Percentiles rank a stretch among this genome's conserved stretches.
phyloP scores from a whole-genome alignment of 495 filamentous ascomycete genomes.

The Aspergillus biplanus region DNA sequence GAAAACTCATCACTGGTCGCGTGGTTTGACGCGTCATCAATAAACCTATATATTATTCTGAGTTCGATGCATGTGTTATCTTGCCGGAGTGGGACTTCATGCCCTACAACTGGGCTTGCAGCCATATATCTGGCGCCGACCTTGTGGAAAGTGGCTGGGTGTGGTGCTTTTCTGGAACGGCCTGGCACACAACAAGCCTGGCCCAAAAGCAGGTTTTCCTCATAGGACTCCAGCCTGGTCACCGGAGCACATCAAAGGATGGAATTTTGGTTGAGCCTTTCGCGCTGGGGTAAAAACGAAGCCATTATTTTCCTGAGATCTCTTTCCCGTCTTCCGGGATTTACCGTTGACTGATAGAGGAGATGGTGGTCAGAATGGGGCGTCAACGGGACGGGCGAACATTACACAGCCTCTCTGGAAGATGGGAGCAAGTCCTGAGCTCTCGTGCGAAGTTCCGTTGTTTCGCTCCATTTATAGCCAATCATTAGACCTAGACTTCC shows the following conservation, averaged over 20 bases:
- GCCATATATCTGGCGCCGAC: not conserved
- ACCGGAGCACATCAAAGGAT: not conserved
- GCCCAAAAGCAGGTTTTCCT: not conserved
- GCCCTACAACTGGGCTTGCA: not conserved
- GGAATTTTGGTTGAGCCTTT: too few relatives aligned
- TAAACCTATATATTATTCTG: not conserved
- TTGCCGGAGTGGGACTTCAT: not conserved
- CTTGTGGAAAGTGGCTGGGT: not conserved
- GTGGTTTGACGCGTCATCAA: conserved; percentile 4
- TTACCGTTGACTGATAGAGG: not conserved
- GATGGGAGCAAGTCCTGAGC: not conserved
- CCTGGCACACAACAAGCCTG: not conserved
- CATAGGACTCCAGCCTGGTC: not conserved
- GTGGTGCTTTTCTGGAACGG: not conserved
- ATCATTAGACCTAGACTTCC: not conserved
- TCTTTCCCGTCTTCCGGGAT: not conserved
- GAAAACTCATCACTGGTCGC: not conserved
- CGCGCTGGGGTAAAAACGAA: too few relatives aligned
- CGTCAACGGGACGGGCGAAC: conserved; percentile 14
- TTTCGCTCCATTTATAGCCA: not conserved
- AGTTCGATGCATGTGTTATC: not conserved
- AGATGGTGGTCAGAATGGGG: conserved; percentile 23
- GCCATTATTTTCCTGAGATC: not conserved
- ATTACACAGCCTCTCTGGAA: conserved; percentile 7
- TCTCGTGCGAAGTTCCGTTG: not conserved